Evolutionary conservation across 352 stramenopile species (phyloP).

Genomic region (Phytopythium vexans): DNA sequence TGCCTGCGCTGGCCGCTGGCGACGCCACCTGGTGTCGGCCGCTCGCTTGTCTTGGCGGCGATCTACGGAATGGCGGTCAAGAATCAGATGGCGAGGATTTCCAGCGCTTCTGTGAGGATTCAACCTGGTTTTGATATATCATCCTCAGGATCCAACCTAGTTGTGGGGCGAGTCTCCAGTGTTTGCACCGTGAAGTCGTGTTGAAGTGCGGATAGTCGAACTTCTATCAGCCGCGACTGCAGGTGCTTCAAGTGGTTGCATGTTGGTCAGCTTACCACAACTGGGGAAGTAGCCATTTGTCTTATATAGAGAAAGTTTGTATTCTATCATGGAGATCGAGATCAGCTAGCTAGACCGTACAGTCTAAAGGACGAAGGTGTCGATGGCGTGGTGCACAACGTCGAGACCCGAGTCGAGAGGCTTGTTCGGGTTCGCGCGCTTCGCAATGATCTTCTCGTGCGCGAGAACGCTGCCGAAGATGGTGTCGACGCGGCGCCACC

Average conservation of each 20-base stretch:
- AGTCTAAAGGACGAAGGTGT: slow-evolving; percentile 52
- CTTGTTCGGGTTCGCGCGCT: slow-evolving; percentile 56
- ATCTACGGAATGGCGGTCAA: background rate
- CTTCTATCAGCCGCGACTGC: too few relatives aligned
- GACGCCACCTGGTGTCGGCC: background rate
- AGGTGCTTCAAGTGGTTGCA: too few relatives aligned
- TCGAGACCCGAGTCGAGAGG: slow-evolving; percentile 60
- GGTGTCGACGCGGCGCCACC: slow-evolving; percentile 71
- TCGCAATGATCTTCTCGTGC: slow-evolving; percentile 82
- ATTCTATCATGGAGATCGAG: too few relatives aligned
- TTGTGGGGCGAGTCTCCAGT: background rate
- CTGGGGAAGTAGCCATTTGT: too few relatives aligned
- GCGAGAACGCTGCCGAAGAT: slow-evolving; percentile 66
- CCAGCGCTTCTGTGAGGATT: background rate
- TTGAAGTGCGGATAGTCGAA: too few relatives aligned
- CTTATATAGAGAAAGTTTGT: too few relatives aligned
- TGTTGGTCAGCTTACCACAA: too few relatives aligned
- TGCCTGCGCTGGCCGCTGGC: background rate
- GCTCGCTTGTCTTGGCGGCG: background rate
- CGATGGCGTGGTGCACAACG: slow-evolving; percentile 72
- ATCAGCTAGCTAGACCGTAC: background rate
- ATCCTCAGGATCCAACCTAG: background rate
- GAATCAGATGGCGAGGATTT: slow-evolving; percentile 1
- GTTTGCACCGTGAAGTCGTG: too few relatives aligned
- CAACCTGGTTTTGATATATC: background rate